phyloP scores from a whole-genome alignment of 2,329 filamentous ascomycete species.

The Cytospora piceicola region DNA sequence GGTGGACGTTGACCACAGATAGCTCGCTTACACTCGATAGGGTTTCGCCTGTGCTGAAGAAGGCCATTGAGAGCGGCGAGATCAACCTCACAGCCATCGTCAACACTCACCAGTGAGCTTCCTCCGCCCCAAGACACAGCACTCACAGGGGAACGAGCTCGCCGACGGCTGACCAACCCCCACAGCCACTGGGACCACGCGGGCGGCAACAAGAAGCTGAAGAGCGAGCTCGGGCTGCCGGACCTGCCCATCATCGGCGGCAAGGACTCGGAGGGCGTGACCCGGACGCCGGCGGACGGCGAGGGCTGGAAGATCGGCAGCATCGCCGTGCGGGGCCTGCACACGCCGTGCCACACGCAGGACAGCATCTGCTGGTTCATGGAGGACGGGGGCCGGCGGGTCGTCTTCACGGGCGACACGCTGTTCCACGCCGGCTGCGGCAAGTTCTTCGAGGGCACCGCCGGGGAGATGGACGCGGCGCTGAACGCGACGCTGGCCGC shows the following conservation, averaged over 20 bases:
- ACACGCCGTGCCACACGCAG: constrained; percentile 97
- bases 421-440: constrained; percentile 95
- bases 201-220: constrained; percentile 82
- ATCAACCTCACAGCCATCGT: constrained; percentile 89
- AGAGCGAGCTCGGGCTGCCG: constrained; percentile 55
- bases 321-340: constrained; percentile 83
- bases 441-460: constrained; percentile 91
- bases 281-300: constrained; percentile 73
- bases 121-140: not conserved
- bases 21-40: constrained; percentile 41
- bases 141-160: not conserved
- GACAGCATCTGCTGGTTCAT: constrained; percentile 97
- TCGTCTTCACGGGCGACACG: constrained; percentile 94
- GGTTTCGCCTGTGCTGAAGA: constrained; percentile 68
- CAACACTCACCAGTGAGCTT: constrained; percentile 95
- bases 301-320: constrained; percentile 81
- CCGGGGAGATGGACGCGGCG: constrained; percentile 89
- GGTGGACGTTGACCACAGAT: not conserved
- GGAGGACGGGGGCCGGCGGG: constrained; percentile 76
- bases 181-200: constrained; percentile 89
- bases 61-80: constrained; percentile 69
- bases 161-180: not conserved
- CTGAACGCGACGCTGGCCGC: constrained; percentile 82
- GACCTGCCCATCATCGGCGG: constrained; percentile 82
- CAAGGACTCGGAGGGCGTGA: constrained; percentile 81